These are phyloP conservation scores for Cercospora sp. DNA, from an alignment of 2,329 filamentous ascomycete species.

Conservation along the genomic window DNA sequence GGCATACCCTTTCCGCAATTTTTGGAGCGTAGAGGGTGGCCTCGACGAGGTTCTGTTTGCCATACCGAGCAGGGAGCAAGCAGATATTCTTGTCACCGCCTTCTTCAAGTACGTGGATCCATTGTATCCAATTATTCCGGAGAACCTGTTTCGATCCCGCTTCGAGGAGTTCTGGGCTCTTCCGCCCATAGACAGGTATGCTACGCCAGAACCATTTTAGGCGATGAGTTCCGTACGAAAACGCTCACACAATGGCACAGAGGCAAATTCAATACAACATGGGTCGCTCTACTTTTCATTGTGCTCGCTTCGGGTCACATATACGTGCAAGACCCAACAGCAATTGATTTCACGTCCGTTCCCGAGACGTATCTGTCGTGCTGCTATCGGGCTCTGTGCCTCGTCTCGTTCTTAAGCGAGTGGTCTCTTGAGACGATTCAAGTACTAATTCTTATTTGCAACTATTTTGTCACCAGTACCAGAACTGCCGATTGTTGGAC, in stretches of 20 bases:
- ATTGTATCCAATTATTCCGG: constrained; percentile 12
- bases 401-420: not conserved
- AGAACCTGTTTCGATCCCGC: constrained; percentile 35
- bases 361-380: not conserved
- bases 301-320: not conserved
- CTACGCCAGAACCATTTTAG: not conserved
- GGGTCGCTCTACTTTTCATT: not conserved
- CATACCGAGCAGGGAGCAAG: constrained; percentile 12
- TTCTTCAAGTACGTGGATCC: constrained; percentile 18
- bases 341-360: not conserved
- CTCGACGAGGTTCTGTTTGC: constrained; percentile 12
- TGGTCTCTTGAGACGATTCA: constrained; percentile 57
- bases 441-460: constrained; percentile 75
- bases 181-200: not conserved
- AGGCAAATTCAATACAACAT: not conserved
- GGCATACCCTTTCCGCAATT: constrained; percentile 11
- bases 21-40: constrained; percentile 14
- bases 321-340: not conserved
- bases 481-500: constrained; percentile 80
- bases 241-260: not conserved
- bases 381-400: not conserved
- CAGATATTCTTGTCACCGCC: constrained; percentile 9
- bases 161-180: constrained; percentile 1
- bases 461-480: constrained; percentile 82
- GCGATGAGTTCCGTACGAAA: not conserved